A percentile compares a stretch with the other conserved stretches of the same genome.
Conservation (phyloP, 352 stramenopile genomes). For the Phytophthora fragariaefolia region DNA sequence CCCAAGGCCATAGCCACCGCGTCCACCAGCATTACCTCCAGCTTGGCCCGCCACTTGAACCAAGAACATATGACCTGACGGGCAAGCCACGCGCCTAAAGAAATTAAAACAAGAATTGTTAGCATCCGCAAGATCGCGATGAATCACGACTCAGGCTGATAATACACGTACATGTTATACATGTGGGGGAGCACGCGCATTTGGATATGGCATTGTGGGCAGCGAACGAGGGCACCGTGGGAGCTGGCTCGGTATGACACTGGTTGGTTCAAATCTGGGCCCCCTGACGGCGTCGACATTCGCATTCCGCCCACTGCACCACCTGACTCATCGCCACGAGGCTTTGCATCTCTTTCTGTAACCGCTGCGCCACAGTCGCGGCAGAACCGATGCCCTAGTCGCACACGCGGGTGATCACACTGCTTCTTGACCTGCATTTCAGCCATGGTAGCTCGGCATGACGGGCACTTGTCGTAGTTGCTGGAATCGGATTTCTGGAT, state of each 20-base stretch:
- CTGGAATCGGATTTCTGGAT: conserved; percentile 81
- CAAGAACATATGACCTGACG: conserved; percentile 87
- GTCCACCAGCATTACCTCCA: conserved; percentile 22
- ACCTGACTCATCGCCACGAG: conserved; percentile 49
- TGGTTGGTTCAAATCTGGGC: conserved; percentile 44
- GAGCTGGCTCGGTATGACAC: conserved; percentile 81
- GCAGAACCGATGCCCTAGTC: conserved; percentile 79
- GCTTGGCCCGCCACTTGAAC: conserved; percentile 73
- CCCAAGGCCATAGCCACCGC: conserved; percentile 35
- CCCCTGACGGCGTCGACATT: conserved; percentile 30
- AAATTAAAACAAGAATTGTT: conserved; percentile 8
- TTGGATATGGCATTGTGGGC: conserved; percentile 87
- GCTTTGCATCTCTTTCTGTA: conserved; percentile 73
- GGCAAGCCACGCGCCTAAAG: conserved; percentile 78
- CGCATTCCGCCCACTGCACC: conserved; percentile 17
- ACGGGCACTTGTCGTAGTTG: conserved; percentile 88
- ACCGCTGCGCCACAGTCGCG: conserved; percentile 72
- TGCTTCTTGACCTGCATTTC: conserved; percentile 88
- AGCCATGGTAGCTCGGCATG: conserved; percentile 73
- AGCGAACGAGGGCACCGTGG: conserved; percentile 86
- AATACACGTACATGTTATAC: conserved; percentile 89
- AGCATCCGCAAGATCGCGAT: background rate
- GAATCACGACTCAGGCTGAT: background rate
- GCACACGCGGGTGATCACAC: conserved; percentile 86
- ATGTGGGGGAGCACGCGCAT: conserved; percentile 89